Evolutionary conservation across 179 eudicot species (phyloP), one percentile per base, ranked within the genome.

Genomic region (Nepenthes alata): DNA sequence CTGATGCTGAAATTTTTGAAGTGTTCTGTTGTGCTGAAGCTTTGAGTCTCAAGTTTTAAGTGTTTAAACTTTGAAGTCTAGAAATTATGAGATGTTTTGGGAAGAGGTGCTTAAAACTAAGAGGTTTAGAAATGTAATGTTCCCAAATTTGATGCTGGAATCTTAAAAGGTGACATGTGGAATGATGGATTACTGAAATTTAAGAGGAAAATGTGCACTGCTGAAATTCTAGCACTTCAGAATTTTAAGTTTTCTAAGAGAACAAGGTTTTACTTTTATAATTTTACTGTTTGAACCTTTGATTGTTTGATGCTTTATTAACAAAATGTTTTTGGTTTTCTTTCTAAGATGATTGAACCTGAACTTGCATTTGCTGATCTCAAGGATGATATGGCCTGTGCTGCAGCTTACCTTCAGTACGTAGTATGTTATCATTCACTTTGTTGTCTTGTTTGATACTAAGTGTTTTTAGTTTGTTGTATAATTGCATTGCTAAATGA

Each of bases 361-460:
- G 98, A 91, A 71, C 95, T 91, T 65, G 98, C 96, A 66, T 91
- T 91, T 75, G 93, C 98, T 63, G 95, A 91, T 74, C 80, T 91
- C 57, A 77, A 83, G 64, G 98, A 89, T 75, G 98, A 93, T 83
- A 93, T 93, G 98, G 98, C 98, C 51, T 93, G 98, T 80, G 98
- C 96, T 51, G 85, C 89, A 71, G 95, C 95, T 77, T 91, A 91
- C 80, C 93, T 89, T 86, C 95, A 91, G 98, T 89, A 93, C 72
- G 98, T 93, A 85, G 98, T 93, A 93, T 71, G 96, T 89, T 77
- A 77, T 87, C 80, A 73, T 69, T 66, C 80, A 64, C 76, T 70
- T 72, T 69, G 56, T 57, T 38, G 47, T 68, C 49, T 37, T 44
- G 59, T 53, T 68, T 52, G 44, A 14, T 50, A 47, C 37, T 36